phyloP scores from a whole-genome alignment of 345 rosid species.

The Euphorbia lathyris region DNA sequence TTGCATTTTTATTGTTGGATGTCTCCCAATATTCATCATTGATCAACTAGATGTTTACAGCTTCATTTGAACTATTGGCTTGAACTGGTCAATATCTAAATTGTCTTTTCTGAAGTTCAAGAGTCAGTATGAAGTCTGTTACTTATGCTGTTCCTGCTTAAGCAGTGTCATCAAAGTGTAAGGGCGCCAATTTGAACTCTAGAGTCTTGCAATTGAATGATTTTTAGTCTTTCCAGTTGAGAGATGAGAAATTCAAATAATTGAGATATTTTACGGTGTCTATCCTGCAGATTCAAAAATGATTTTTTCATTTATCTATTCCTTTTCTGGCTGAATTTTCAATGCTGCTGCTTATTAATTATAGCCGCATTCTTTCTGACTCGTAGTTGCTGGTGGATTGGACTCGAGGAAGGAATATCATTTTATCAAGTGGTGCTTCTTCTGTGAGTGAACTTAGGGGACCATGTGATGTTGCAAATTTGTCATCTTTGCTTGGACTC shows the following conservation, averaged over 20 bases:
- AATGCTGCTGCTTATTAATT: neutral
- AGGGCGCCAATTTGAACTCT: neutral
- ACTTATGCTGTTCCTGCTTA: neutral
- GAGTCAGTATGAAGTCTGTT: neutral
- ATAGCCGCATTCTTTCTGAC: slow-evolving; percentile 5
- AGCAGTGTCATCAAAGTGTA: neutral
- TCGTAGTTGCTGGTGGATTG: slow-evolving; percentile 74
- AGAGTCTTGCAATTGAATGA: neutral
- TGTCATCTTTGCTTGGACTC: slow-evolving; percentile 69
- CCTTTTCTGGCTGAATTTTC: neutral
- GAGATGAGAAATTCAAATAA: neutral
- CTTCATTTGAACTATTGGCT: neutral
- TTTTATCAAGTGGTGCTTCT: slow-evolving; percentile 71
- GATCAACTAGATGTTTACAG: neutral
- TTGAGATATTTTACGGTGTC: neutral
- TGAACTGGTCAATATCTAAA: neutral
- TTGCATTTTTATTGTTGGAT: slow-evolving; percentile 2
- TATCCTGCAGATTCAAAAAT: neutral
- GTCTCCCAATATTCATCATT: neutral
- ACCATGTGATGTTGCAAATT: slow-evolving; percentile 75
- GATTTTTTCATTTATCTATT: neutral
- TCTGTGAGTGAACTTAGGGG: slow-evolving; percentile 78
- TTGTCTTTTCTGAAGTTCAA: neutral
- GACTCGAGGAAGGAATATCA: slow-evolving; percentile 79
- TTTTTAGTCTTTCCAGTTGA: neutral